Evolutionary conservation across 257 asterid species (phyloP), one percentile per base, ranked within the genome.

Genomic region (Avicennia marina): DNA sequence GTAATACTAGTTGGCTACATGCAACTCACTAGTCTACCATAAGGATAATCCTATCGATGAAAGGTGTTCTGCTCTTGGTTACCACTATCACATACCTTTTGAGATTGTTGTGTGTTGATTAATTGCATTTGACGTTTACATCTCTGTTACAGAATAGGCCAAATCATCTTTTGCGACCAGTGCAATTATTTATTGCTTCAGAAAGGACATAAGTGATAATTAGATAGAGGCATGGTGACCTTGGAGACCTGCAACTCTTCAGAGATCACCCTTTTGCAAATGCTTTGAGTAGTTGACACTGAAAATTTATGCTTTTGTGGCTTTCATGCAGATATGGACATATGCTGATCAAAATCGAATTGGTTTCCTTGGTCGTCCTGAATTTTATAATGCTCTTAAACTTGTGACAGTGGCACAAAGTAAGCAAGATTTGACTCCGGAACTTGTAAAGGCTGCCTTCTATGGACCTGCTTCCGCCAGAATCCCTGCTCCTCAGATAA

Each of bases 391-490:
- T 69, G 94, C 90, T 73, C 95, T 93, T 22, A 93, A 85, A 81
- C 98, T 91, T 64, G 95, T 85, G 47, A 91, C 98, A 6, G 98
- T 91, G 38, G 98, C 98, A 44, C 98, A 93, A 72, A 88, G 86
- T 74, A 84, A 84, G 60, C 70, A 76, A 63, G 94, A 84, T 25
- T 79, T 93, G 87, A 89, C 97, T 50, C 87, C 90, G 60, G 95
- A 86, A 6, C 76, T 93, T 29, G 97, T 93, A 65, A 84, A 80
- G 78, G 98, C 97, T 75, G 98, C 98, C 50, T 70, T 93, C 54
- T 76, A 71, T 55, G 80, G 95, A 70, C 90, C 90, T 44, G 97
- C 97, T 71, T 83, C 98, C 29, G 74, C 95, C 64, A 77, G 75
- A 86, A 89, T 89, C 67, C 98, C 98, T 64, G 78, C 98, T 67